Evolutionary conservation across 495 filamentous ascomycete species (phyloP).

Genomic region (Jackrogersella multiformis): DNA sequence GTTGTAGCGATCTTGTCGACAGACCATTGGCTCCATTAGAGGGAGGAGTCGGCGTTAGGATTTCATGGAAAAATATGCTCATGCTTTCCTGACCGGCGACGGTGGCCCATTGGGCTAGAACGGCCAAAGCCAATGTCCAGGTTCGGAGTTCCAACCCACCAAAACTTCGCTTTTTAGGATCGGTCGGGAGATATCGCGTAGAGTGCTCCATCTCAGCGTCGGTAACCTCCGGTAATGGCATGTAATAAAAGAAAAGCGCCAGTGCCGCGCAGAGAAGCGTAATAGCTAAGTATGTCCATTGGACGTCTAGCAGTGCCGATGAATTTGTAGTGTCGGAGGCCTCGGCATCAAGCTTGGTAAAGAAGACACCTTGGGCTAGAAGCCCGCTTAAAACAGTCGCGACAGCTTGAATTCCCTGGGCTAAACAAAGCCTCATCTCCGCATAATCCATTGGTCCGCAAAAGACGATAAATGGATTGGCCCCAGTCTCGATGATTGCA

Average conservation of each 20-base stretch:
- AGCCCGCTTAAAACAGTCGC: conserved; percentile 72
- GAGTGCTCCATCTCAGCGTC: conserved; percentile 60
- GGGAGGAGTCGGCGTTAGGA: conserved; percentile 56
- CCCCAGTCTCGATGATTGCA: conserved; percentile 71
- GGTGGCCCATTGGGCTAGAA: conserved; percentile 78
- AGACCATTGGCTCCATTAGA: conserved; percentile 14
- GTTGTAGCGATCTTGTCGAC: conserved; percentile 6
- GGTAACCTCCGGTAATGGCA: conserved; percentile 62
- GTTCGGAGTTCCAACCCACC: conserved; percentile 52
- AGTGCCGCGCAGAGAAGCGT: conserved; percentile 75
- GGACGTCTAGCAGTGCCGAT: conserved; percentile 67
- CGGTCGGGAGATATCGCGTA: conserved; percentile 52
- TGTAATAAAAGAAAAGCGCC: conserved; percentile 67
- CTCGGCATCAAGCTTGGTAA: conserved; percentile 50
- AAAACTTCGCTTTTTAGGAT: conserved; percentile 50
- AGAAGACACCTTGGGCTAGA: conserved; percentile 75
- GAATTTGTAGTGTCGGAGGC: conserved; percentile 24
- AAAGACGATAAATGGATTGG: conserved; percentile 73
- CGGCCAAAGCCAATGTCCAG: conserved; percentile 65
- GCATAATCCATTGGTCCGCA: conserved; percentile 60
- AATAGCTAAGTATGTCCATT: conserved; percentile 81
- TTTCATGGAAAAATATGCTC: conserved; percentile 68
- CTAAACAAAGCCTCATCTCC: conserved; percentile 69
- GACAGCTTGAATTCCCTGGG: conserved; percentile 74
- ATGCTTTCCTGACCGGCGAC: conserved; percentile 76